Percentiles rank a stretch among this genome's conserved stretches.
Evolutionary conservation across 306 rosid genomes (phyloP).

Genomic region (Corylus avellana): DNA sequence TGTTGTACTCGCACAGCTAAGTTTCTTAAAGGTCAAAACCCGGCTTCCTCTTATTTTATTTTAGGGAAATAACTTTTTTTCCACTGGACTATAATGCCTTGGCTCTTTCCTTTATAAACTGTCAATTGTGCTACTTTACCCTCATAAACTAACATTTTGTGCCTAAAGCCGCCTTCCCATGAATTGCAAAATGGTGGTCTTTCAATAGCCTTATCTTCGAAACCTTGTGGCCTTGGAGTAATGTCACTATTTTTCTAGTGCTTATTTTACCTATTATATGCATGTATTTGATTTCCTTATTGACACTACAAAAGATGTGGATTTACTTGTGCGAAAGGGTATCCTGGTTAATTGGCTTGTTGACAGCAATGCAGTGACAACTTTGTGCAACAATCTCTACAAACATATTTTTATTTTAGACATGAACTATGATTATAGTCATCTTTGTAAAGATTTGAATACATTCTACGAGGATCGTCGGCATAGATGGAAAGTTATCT

Average conservation of each 20-base stretch:
- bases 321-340: conserved; percentile 24
- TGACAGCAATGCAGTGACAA: conserved; percentile 21
- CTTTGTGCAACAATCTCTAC: conserved; percentile 23
- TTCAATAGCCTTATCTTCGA: not conserved
- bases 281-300: not conserved
- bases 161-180: no score
- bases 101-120: no score
- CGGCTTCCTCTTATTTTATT: no score
- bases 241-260: not conserved
- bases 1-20: no score
- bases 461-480: conserved; percentile 9
- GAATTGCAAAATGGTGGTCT: no score
- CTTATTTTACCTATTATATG: not conserved
- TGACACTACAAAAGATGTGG: conserved; percentile 2
- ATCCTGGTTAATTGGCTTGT: conserved; percentile 31
- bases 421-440: not conserved
- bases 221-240: conserved; percentile 11
- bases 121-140: no score
- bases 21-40: no score
- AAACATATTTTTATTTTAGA: not conserved
- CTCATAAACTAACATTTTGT: no score
- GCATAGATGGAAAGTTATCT: conserved; percentile 24
- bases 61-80: no score
- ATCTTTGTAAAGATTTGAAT: conserved; percentile 13
- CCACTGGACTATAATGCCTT: no score